phyloP scores from a whole-genome alignment of 2,329 filamentous ascomycete genomes.

The Lachnellula subtilissima region DNA sequence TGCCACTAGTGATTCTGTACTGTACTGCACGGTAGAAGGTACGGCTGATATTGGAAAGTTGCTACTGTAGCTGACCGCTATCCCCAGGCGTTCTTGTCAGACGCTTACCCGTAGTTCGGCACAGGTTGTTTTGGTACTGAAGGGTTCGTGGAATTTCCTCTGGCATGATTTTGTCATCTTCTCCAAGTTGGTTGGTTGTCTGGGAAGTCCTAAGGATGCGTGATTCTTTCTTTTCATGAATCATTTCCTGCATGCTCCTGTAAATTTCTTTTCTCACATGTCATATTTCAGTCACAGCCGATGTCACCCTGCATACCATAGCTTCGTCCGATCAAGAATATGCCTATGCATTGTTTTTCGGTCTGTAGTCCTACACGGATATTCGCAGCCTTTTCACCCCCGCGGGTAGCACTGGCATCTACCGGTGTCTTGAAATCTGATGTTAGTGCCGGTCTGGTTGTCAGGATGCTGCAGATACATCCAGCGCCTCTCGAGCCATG shows the following conservation, averaged over 20 bases:
- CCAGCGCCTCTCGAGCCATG: not conserved
- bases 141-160: not conserved
- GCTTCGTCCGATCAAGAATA: not conserved
- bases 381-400: conserved; percentile 4
- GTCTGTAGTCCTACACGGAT: conserved; percentile 11
- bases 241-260: not conserved
- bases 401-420: not conserved
- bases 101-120: not conserved
- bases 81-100: not conserved
- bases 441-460: not conserved
- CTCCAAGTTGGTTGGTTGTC: not conserved
- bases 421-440: not conserved
- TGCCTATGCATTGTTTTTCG: not conserved
- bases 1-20: not conserved
- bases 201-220: not conserved
- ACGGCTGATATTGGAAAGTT: not conserved
- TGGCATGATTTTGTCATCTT: not conserved
- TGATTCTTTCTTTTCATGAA: not conserved
- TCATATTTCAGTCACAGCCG: not conserved
- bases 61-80: not conserved
- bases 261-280: conserved; percentile 1
- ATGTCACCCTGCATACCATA: conserved; percentile 1
- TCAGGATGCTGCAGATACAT: not conserved
- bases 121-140: not conserved
- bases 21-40: not conserved